Conservation (phyloP, 345 rosid genomes). For the Gossypium herbaceum region DNA sequence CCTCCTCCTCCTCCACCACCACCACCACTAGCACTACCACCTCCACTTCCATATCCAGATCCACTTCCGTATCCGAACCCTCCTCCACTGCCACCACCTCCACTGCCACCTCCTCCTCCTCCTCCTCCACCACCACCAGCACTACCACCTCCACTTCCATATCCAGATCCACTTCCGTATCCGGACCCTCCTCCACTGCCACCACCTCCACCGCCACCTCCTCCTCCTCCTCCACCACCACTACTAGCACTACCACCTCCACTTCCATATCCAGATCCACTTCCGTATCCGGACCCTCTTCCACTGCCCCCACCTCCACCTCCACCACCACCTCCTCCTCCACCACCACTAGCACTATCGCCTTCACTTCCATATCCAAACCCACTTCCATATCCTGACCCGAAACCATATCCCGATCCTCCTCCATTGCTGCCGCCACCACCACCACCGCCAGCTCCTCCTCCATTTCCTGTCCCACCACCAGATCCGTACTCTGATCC, state of each 20-base stretch:
- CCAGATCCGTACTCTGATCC: neutral
- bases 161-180: neutral
- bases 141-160: conserved; percentile 9
- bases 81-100: conserved; percentile 18
- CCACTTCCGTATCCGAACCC: conserved; percentile 32
- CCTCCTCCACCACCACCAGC: conserved; percentile 36
- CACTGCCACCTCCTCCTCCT: conserved; percentile 22
- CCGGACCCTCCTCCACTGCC: conserved; percentile 32
- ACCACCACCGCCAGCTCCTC: conserved; percentile 25
- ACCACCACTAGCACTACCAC: conserved; percentile 16
- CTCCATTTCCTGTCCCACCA: conserved; percentile 24
- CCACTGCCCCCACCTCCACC: neutral
- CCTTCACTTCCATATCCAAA: neutral
- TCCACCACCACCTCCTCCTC: neutral
- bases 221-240: conserved; percentile 34
- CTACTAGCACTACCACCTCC: conserved; percentile 21
- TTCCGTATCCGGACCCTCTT: neutral
- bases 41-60: conserved; percentile 12
- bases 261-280: neutral
- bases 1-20: conserved; percentile 1
- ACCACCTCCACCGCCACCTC: conserved; percentile 17
- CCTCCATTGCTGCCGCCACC: conserved; percentile 30
- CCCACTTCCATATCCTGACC: conserved; percentile 8
- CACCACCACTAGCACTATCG: conserved; percentile 25
- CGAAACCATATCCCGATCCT: conserved; percentile 5